phyloP scores from a whole-genome alignment of 2,329 filamentous ascomycete genomes.

The Pseudocercospora fijiensis region DNA sequence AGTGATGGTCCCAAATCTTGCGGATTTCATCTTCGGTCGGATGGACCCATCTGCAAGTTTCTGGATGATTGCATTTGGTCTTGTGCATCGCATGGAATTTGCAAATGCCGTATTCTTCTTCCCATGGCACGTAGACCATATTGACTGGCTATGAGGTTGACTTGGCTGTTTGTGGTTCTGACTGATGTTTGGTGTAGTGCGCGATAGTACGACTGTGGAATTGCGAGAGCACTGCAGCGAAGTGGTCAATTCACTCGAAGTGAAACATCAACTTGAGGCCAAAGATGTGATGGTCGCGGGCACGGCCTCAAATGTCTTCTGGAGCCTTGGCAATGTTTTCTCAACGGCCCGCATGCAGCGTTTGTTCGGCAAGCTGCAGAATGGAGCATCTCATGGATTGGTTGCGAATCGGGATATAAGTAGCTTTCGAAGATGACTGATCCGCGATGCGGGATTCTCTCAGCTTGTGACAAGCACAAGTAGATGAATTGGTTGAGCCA shows the following conservation, averaged over 20 bases:
- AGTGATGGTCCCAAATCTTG: constrained; percentile 23
- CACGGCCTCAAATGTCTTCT: background rate
- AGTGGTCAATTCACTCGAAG: background rate
- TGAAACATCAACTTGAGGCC: background rate
- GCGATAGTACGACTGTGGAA: background rate
- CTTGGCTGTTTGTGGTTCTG: background rate
- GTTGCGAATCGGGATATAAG: background rate
- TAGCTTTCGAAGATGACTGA: background rate
- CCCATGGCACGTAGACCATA: constrained; percentile 31
- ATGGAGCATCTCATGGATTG: background rate
- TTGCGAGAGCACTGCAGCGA: background rate
- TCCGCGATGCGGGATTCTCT: background rate
- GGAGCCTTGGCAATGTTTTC: background rate
- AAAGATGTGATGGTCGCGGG: background rate
- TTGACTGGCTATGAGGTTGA: background rate
- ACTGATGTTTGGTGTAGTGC: background rate
- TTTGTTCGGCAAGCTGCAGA: background rate
- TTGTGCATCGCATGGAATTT: constrained; percentile 23
- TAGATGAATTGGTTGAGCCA: background rate
- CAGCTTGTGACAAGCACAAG: background rate
- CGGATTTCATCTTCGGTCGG: constrained; percentile 20
- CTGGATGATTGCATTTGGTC: constrained; percentile 13
- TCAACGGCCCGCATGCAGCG: background rate
- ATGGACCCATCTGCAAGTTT: constrained; percentile 24
- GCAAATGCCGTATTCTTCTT: constrained; percentile 30